Conservation (phyloP, 2,329 filamentous ascomycete species). For the Fusarium pilosicola region DNA sequence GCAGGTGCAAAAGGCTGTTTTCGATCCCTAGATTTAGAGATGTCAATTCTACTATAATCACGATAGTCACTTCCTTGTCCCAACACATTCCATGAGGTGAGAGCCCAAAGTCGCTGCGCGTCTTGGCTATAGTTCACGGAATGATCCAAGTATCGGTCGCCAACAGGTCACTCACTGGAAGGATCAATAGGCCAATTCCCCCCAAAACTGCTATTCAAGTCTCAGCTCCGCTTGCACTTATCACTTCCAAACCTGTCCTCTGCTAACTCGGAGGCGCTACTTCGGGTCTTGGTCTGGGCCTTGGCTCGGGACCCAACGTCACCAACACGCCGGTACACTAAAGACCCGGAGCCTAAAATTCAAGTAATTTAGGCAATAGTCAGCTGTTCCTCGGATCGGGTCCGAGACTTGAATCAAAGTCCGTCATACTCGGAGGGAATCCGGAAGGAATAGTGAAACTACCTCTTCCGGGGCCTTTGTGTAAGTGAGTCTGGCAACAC, state of each 20-base stretch:
- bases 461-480: not conserved
- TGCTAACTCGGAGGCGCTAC: not conserved
- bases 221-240: not conserved
- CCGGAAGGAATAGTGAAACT: not conserved
- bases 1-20: not conserved
- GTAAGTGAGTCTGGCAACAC: not conserved
- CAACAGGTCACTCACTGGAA: not conserved
- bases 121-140: accelerated
- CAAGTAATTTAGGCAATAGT: not conserved
- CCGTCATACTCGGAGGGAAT: not conserved
- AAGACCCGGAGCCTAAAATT: no score
- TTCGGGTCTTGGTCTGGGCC: not conserved
- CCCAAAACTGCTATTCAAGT: not conserved
- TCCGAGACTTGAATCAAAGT: not conserved
- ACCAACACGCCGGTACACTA: not conserved
- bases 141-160: not conserved
- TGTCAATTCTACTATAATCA: accelerated
- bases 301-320: not conserved
- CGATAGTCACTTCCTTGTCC: not conserved
- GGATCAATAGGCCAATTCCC: accelerated
- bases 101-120: no score
- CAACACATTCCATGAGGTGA: not conserved
- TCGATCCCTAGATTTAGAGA: not conserved
- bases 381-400: not conserved
- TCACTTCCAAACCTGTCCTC: no score